Base-by-base conservation (phyloP, 2,329 filamentous ascomycete species). In the Neoscytalidium dimidiatum region DNA sequence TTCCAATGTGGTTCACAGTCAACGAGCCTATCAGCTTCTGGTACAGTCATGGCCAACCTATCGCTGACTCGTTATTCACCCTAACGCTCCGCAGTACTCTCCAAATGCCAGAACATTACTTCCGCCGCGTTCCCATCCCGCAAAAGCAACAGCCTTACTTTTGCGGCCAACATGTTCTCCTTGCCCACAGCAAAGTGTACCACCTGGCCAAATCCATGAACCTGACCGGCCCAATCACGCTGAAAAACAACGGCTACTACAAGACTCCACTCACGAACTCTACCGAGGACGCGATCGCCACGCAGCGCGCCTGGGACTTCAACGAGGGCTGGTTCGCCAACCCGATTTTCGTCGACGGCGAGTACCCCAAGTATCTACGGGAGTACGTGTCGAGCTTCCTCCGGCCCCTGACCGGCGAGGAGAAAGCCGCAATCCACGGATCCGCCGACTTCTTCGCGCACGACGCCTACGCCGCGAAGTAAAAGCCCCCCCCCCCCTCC, bases 181-280 rank as follows among this genome's bases (percentile, higher is more conserved):
- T 78, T 1, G 73, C 77, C 2, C 77, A 79, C 67, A 70, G 74
- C 4, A 68, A 72, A 46, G 74, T 73, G 8, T 79, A 79, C 68
- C 79, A 76, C 52, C 75, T 81, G 49, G 81, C 78, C 46, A 81
- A 82, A 58, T 77, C 73, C 1, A 71, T 82, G 63, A 79, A 80
- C 70, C 72, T 73, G 58, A 71, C 71, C 38, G 71, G 75, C 14
- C 74, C 69, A 19, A 75, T 79, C 60, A 70, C 71, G 1, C 72
- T 79, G 67, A 80, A 80, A 67, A 72, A 70, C 64, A 76, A 76
- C 61, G 77, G 74, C 29, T 73, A 73, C 49, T 77, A 78, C 68
- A 77, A 76, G 57, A 73, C 76, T 64, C 76, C 77, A 2, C 41
- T 70, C 1, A 76, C 72, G 19, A 76, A 77, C 64, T 77, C 74